Base-by-base conservation (phyloP, 805 yeast genomes). In the Clavispora phyllophila region DNA sequence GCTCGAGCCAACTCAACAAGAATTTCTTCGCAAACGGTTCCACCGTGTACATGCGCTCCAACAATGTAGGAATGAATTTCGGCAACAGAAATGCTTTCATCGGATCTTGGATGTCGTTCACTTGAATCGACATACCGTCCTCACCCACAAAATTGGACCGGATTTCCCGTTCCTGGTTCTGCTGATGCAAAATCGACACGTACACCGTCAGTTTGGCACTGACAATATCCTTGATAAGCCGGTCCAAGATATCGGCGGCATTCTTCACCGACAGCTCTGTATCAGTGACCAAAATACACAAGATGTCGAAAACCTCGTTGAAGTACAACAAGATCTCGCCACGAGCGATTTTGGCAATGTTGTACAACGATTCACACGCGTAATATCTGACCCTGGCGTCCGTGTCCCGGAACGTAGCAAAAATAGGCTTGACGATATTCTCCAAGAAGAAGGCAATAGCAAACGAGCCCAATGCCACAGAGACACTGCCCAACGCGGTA, bases 321-420 rank as follows among this genome's bases (percentile, higher is more conserved):
- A 93, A 93, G 60, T 87, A 90, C 10, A 85, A 70, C 47, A 93
- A 68, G 18, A 93, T 87, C 63, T 93, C 98, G 23, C 98, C 98
- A 52, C 95, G 81, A 3, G 98, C 96, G 17, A 93, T 95, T 58
- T 93, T 93, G 37, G 98, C 96, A 36, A 93, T 90, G 63, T 93
- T 93, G 64, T 93, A 93, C 47, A 93, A 72, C 37, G 95, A 84
- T 58, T 93, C 99, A 66, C 98, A 93, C 0, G 99, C 97, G 61
- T 89, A 93, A 57, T 93, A 93, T 42, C 99, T 74, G 8, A 93
- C 99, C 51, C 95, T 79, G n/a, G 96, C 91, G 61, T 93, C 96
- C 46, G 93, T 96, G 57, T 93, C 99, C 39, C 95, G 91, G 61
- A 93, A 93, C 45, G 97, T 91, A 0, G 96, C 91, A 53, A 93